Evolutionary conservation across 208 protist species (phyloP), one percentile per base, ranked within the genome.

Genomic region (Trichomonas gallinae): DNA sequence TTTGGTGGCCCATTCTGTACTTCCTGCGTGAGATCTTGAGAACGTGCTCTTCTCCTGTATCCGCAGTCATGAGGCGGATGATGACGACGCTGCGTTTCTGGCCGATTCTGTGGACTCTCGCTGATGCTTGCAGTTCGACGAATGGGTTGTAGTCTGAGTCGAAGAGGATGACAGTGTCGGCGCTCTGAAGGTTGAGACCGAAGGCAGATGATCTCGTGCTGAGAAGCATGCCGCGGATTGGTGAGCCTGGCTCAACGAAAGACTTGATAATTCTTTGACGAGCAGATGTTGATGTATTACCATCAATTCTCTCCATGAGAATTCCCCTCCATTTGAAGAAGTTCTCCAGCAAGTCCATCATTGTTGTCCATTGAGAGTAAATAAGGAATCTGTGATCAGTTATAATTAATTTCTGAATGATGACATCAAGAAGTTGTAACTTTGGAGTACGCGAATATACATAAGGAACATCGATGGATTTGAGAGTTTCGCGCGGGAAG

Each of bases 81-180:
- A 99, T 98, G 63, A 98, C 98, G 46, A 99, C 99, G 38, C 96
- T 82, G 26, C 51, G 42, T 83, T 89, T 96, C 40, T 97, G 97
- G 10, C 97, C 97, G 97, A 99, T 99, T 96, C 99, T 98, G 97
- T 99, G 99, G 38, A 99, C 98, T 45, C 99, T 97, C 97, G 99
- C 99, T 97, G 99, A 98, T 11, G 99, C 99, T 97, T 99, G 99
- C 63, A 99, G 97, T 97, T 99, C 99, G 97, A 99, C 98, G 98
- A 99, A 98, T 15, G 98, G 98, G 97, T 99, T 99, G 98, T 98
- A 99, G 97, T 99, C 99, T 9, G 97, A 98, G 98, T 99, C 99
- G 97, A 99, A 99, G 44, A 99, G 97, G 96, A 99, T 98, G 87
- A 99, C 99, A 51, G 99, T 98, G 97, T 99, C 99, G 1, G 99